Base-by-base conservation (phyloP, 108 stramenopile genomes). In the Skeletonema costatum region DNA sequence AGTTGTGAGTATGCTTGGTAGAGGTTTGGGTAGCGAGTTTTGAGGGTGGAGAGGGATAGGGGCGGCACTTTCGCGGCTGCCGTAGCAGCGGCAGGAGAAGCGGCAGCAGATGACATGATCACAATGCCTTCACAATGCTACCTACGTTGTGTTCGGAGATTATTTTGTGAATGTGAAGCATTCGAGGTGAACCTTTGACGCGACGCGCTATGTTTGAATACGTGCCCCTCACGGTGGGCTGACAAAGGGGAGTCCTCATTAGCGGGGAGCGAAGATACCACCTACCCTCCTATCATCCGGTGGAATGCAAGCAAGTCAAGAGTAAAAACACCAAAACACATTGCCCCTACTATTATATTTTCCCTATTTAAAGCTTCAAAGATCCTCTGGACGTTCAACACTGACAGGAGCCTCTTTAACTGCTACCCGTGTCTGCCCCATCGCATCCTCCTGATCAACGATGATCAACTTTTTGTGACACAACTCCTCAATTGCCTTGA, bases 401-500 rank as follows among this genome's bases (percentile, higher is more conserved):
- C 42, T 16, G 42, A 44, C 42, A 44, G 42, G 1, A 1, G 2
- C 0, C 42, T 41, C 39, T 41, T 41, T 41, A 41, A 41, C 42
- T 44, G 35, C 4, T 6, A 6, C 35, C 6, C 35, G 35, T 36
- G 4, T 36, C 35, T 36, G 5, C 35, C 35, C 6, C 35, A 5
- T 36, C 35, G 35, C 35, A 6, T 13, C 14, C 42, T 44, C 14
- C 42, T 44, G 42, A 13, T 44, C 42, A 44, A 44, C 42, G 42
- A 16, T 19, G 64, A 38, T 50, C n/a, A 71, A 16, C 10, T 71
- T 60, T 42, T 42, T 74, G 36, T 63, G 44, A 50, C 64, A 65
- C 64, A 75, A 53, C 38, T 66, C 60, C 36, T 64, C 74, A 60
- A 75, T 60, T 66, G 74, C 51, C 31, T 35, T 12, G 16, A 75